Evolutionary conservation across 345 rosid genomes (phyloP).

Genomic region (Citropsis articulata): DNA sequence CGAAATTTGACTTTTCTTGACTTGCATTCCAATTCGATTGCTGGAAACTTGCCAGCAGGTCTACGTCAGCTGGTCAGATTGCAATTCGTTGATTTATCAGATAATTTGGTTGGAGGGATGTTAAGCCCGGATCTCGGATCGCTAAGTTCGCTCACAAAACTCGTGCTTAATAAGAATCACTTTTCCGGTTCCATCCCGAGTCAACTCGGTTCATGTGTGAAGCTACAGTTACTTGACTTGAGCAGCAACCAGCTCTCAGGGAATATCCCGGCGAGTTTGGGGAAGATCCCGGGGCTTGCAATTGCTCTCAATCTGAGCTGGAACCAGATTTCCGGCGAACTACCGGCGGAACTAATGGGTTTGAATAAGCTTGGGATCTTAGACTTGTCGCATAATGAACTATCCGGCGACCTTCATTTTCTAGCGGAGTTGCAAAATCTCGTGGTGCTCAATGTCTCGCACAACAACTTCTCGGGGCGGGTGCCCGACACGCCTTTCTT

Average conservation of each 20-base stretch:
- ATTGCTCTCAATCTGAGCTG: constrained; percentile 83
- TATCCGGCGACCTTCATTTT: constrained; percentile 55
- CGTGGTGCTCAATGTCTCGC: constrained; percentile 79
- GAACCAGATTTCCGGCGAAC: constrained; percentile 53
- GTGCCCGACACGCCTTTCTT: constrained; percentile 82
- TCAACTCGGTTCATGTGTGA: constrained; percentile 61
- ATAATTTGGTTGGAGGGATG: constrained; percentile 51
- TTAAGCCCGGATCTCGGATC: constrained; percentile 58
- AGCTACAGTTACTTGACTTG: constrained; percentile 72
- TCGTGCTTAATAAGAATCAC: constrained; percentile 55
- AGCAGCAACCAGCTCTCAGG: constrained; percentile 63
- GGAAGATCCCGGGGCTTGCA: constrained; percentile 62
- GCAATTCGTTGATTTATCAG: constrained; percentile 65
- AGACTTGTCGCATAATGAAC: constrained; percentile 72
- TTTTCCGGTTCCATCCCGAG: constrained; percentile 64
- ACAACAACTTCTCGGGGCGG: constrained; percentile 73
- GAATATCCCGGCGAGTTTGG: constrained; percentile 57
- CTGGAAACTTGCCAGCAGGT: constrained; percentile 56
- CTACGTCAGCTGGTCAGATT: constrained; percentile 45
- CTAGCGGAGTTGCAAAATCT: constrained; percentile 72
- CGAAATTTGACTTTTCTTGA: constrained; percentile 69
- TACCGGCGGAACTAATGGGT: constrained; percentile 56
- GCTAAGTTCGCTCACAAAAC: constrained; percentile 64
- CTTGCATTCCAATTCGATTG: constrained; percentile 68
- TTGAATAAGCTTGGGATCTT: constrained; percentile 62